phyloP scores from a whole-genome alignment of 2,329 filamentous ascomycete genomes.

The Aureobasidium sp. region DNA sequence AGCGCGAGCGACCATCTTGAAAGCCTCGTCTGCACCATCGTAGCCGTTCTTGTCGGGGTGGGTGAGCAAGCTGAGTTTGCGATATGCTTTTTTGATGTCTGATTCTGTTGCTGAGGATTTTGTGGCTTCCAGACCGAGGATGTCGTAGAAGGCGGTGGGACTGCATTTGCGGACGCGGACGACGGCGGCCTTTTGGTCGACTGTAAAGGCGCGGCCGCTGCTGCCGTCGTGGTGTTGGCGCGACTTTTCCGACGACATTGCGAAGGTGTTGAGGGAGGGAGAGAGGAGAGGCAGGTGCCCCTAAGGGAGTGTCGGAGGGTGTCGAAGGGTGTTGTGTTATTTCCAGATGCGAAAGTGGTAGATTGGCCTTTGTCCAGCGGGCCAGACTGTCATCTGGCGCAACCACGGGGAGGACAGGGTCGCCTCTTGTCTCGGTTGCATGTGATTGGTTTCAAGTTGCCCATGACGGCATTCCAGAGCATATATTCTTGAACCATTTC shows the following conservation, averaged over 20 bases:
- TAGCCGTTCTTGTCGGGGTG: conserved; percentile 99
- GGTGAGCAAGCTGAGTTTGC: conserved; percentile 85
- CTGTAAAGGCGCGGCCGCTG: conserved; percentile 68
- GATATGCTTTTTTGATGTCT: conserved; percentile 97
- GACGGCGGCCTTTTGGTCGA: conserved; percentile 86
- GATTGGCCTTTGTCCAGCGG: neutral
- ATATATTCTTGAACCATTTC: neutral
- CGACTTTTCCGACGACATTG: conserved; percentile 30
- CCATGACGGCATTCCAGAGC: neutral
- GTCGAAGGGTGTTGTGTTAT: neutral
- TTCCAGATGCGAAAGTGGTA: neutral
- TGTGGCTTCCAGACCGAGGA: conserved; percentile 63
- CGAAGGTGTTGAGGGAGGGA: neutral
- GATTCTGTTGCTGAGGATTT: conserved; percentile 60
- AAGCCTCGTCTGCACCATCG: conserved; percentile 89
- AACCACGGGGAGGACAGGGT: neutral
- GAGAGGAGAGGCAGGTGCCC: neutral
- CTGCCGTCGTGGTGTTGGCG: conserved; percentile 70
- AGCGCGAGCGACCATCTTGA: conserved; percentile 93
- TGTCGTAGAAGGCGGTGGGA: conserved; percentile 90
- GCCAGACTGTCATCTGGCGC: neutral
- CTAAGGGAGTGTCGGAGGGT: neutral
- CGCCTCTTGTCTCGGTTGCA: neutral
- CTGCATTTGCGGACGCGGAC: conserved; percentile 77
- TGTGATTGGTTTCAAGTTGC: neutral